Evolutionary conservation across 2,329 filamentous ascomycete species (phyloP), one percentile per base, ranked within the genome.

Genomic region (Calonectria ilicicola): DNA sequence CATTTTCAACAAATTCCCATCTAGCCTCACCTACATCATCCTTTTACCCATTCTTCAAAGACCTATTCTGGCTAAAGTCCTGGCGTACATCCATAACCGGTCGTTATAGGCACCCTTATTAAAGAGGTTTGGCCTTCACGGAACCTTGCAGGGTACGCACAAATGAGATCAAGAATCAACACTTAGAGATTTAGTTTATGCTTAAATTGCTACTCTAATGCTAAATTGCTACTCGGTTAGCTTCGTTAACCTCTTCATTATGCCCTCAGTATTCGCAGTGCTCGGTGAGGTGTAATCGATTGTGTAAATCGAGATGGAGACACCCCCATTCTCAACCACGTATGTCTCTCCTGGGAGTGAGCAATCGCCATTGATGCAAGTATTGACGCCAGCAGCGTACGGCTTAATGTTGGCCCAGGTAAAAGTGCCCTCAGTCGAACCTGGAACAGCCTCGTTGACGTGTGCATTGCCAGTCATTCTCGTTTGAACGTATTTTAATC

Each of bases 281-380:
- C 56, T 79, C 2, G 88, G 88, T 7, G 88, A 87, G 75, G 86
- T 84, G 72, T 88, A 89, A 69, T 90, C 88, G 23, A 89, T 83
- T 0, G 86, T 88, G 70, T 89, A 90, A 0, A 88, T 81, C 0
- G 82, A 85, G 3, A 90, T 84, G 17, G 82, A 82, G 2, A 85
- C 79, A 47, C 83, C 86, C 0, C 85, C 86, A 17, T 82, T 80
- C 63, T 84, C 82, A 14, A 89, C 83, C 2, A 89, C 82, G 46
- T 83, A 83, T 1, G 87, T 88, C 83, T 90, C 88, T 0, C 88
- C 87, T 0, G 87, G 86, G n/a, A 90, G 77, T 8, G 78, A 80
- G 77, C 87, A 88, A 67, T 90, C 85, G 1, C 88, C 88, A 62
- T 89, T 89, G 74, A 89, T 86, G 69, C 87, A 89, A 1, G 81